Conservation (phyloP, 441 rosid species). For the Pelargonium cotyledonis region DNA sequence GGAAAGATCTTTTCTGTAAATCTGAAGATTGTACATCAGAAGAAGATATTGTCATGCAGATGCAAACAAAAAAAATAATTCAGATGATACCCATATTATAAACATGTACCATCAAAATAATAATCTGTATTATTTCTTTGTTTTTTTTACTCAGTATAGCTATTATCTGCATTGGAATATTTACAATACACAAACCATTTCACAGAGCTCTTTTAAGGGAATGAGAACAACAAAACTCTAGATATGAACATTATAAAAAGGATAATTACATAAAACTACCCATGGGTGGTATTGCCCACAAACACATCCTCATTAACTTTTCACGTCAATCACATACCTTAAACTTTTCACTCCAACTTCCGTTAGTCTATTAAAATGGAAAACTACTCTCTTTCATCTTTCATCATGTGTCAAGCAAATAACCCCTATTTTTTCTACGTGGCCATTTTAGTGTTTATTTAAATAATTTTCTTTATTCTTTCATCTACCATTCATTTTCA, state of each 20-base stretch:
- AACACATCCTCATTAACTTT: too few species aligned
- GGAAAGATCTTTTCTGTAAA: constrained; percentile 65
- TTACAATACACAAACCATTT: neutral
- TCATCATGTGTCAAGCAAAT: too few species aligned
- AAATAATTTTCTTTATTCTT: too few species aligned
- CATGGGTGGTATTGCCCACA: too few species aligned
- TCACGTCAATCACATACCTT: too few species aligned
- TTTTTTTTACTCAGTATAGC: neutral
- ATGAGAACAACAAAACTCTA: neutral
- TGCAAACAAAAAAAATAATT: neutral
- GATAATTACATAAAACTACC: too few species aligned
- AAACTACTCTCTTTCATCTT: too few species aligned
- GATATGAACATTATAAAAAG: neutral
- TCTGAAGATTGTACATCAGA: constrained; percentile 35
- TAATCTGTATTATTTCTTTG: neutral
- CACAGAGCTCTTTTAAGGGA: neutral
- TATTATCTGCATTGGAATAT: neutral
- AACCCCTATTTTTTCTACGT: too few species aligned
- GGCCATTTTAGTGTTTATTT: too few species aligned
- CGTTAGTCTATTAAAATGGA: too few species aligned
- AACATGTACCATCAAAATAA: neutral
- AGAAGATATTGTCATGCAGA: constrained; percentile 17
- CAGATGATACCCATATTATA: neutral
- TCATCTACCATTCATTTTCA: too few species aligned
- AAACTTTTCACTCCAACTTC: too few species aligned